Conservation (phyloP, 106 monocot species). For the Xerophyta viscosa region DNA sequence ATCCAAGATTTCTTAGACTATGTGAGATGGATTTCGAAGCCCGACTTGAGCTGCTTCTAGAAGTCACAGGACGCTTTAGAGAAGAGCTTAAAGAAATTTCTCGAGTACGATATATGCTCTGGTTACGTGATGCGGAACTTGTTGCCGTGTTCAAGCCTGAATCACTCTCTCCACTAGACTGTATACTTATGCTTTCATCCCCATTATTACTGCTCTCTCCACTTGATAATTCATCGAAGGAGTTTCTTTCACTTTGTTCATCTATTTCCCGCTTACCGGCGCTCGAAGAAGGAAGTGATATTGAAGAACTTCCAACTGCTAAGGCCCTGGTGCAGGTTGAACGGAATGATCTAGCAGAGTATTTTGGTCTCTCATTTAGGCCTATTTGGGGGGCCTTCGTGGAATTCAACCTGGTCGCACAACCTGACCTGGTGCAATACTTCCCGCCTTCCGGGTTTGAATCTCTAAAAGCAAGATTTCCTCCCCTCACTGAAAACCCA, state of each 20-base stretch:
- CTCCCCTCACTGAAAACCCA: conserved; percentile 21
- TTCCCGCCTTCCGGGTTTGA: conserved; percentile 26
- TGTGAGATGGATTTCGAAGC: conserved; percentile 24
- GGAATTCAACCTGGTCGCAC: conserved; percentile 26
- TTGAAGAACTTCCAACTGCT: conserved; percentile 31
- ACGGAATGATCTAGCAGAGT: conserved; percentile 14
- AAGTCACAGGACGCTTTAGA: conserved; percentile 5
- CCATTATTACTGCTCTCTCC: not conserved
- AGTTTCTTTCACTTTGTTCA: not conserved
- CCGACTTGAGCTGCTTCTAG: conserved; percentile 11
- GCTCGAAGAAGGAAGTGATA: conserved; percentile 12
- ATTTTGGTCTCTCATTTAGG: conserved; percentile 31
- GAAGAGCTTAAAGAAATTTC: conserved; percentile 23
- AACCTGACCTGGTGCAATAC: conserved; percentile 34
- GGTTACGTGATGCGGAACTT: too few species aligned
- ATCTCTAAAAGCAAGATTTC: conserved; percentile 25
- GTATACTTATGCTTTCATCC: too few species aligned
- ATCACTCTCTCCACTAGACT: not conserved
- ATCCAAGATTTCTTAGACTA: conserved; percentile 39
- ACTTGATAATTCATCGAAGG: too few species aligned
- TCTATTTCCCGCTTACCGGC: too few species aligned
- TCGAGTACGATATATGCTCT: conserved; percentile 5
- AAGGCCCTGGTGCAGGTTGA: conserved; percentile 22
- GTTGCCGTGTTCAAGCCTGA: too few species aligned
- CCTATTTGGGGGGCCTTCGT: conserved; percentile 8